Base-by-base conservation (phyloP, 2,329 filamentous ascomycete genomes). In the Cladosporium sp. region DNA sequence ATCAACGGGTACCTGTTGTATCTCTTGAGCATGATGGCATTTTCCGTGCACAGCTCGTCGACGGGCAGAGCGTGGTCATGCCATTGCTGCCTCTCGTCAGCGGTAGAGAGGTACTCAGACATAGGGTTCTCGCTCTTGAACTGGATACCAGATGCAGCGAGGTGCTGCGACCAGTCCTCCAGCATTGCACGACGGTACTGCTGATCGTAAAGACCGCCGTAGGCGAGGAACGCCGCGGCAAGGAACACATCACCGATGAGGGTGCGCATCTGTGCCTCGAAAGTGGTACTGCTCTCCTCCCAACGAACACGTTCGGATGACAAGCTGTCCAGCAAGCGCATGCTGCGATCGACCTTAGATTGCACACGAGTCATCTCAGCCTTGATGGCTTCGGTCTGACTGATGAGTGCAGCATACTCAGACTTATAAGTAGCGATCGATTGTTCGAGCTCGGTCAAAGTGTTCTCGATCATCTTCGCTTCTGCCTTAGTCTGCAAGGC, bases 1-100 rank as follows among this genome's bases (percentile, higher is more conserved):
- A 98, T 97, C 53, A 98, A 80, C 38, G 94, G 93, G 68, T 98
- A 98, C 56, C 93, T 83, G 74, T 98, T 98, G 83, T 96, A 98
- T 52, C 93, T 85, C 75, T 97, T 90, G 54, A 98, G 80, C 58
- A 98, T 86, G 63, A 98, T 96, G 38, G 94, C 93, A 64, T 98
- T 98, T 70, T 98, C 93, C 0, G 93, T 98, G 77, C 93, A 98
- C 35, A 98, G 80, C 65, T 98, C 93, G 66, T 98, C 93, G 4
- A 96, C 92, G 2, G 94, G 93, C 43, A 98, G 75, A 13, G 85
- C 85, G 66, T 98, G 88, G 61, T 91, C 86, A 72, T 98, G 94
- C 93, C 93, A 98, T 56, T 86, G 82, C 29, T 98, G 78, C 55
- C 93, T 83, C 72, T 98, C 91, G 67, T 98, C 94, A 4, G 94